phyloP scores from a whole-genome alignment of 176 grass and related monocot genomes.

The Dendrocalamus sinicus region DNA sequence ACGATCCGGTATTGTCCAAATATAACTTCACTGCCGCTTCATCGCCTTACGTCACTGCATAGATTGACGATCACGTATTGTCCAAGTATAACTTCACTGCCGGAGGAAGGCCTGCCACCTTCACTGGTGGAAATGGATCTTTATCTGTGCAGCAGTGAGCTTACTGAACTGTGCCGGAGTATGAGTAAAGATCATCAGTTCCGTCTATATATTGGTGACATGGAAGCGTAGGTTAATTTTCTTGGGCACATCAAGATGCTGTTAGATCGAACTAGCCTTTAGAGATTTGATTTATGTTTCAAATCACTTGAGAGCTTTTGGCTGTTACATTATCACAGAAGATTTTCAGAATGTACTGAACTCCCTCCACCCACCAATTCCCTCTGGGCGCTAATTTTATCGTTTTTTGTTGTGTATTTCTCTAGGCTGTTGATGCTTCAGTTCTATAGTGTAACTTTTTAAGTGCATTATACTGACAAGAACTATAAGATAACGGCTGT shows the following conservation, averaged over 20 bases:
- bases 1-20: background rate
- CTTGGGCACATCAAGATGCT: background rate
- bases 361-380: too few relatives aligned
- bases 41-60: background rate
- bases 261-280: background rate
- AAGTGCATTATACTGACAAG: too few relatives aligned
- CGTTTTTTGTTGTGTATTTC: too few relatives aligned
- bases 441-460: too few relatives aligned
- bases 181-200: background rate
- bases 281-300: too few relatives aligned
- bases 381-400: too few relatives aligned
- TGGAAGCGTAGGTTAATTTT: background rate
- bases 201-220: background rate
- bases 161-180: background rate
- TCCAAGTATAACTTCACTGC: background rate
- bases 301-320: too few relatives aligned
- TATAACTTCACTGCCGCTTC: background rate
- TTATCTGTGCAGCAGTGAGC: background rate
- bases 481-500: too few relatives aligned
- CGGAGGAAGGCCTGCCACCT: conserved; percentile 1
- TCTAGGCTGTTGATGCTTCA: too few relatives aligned
- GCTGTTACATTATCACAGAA: too few relatives aligned
- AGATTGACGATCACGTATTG: background rate
- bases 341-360: too few relatives aligned
- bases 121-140: background rate